Percentiles rank a stretch among this genome's conserved stretches.
Conservation (phyloP, 1,284 basidiomycete species). For the Trichosporon faecale region DNA sequence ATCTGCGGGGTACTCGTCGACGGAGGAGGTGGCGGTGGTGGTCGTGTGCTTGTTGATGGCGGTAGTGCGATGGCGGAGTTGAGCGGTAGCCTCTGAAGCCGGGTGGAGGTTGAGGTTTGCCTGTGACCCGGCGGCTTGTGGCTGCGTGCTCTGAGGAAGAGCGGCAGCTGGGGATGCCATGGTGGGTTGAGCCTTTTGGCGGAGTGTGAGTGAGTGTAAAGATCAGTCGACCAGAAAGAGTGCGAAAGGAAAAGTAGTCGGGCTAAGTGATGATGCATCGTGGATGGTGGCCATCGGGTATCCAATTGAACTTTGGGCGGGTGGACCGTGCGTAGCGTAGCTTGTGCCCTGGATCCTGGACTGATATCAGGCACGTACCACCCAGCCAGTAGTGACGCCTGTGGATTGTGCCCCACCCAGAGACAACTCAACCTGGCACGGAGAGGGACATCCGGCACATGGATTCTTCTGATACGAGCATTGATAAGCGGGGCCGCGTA, state of each 20-base stretch:
- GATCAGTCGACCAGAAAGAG: not conserved
- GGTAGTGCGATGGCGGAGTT: constrained; percentile 16
- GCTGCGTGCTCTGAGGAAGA: not conserved
- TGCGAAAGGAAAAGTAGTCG: not conserved
- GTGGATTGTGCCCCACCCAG: not conserved
- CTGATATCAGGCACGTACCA: not conserved
- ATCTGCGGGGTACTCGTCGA: constrained; percentile 22
- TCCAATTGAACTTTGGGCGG: constrained; percentile 7
- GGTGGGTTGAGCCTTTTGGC: constrained; percentile 5
- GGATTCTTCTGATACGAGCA: not conserved
- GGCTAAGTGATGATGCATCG: no score
- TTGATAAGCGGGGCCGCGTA: not conserved
- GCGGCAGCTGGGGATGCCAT: not conserved
- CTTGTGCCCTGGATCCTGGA: no score
- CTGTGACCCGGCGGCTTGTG: not conserved
- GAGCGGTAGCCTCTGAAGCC: not conserved
- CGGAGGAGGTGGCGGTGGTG: not conserved
- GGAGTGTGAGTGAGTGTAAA: not conserved
- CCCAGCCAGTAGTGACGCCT: no score
- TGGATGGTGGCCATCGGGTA: not conserved
- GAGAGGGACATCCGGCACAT: no score
- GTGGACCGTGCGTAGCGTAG: not conserved
- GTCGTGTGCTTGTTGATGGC: not conserved
- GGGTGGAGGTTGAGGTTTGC: not conserved
- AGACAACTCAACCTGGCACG: not conserved